Conservation (phyloP, 148 eudicot genomes). For the Nepenthes mirabilis region DNA sequence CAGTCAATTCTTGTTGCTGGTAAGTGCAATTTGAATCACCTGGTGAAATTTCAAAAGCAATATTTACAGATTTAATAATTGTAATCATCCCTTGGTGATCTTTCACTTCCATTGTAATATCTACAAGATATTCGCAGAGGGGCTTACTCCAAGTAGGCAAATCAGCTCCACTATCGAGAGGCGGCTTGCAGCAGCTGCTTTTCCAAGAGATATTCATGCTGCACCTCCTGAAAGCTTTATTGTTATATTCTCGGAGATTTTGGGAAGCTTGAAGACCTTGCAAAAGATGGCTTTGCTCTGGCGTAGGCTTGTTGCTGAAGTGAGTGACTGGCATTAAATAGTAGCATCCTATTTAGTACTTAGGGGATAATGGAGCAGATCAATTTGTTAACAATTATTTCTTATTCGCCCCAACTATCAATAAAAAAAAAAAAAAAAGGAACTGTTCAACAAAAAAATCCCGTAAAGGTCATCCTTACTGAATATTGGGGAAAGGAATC, state of each 20-base stretch:
- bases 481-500: too few relatives aligned
- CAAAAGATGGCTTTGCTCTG: conserved; percentile 75
- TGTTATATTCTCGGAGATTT: conserved; percentile 72
- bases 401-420: too few relatives aligned
- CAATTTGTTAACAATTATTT: too few relatives aligned
- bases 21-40: conserved; percentile 21
- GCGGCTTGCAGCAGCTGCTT: conserved; percentile 26
- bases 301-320: conserved; percentile 71
- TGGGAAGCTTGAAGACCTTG: conserved; percentile 72
- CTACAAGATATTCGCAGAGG: conserved; percentile 85
- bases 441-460: too few relatives aligned
- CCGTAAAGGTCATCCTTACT: too few relatives aligned
- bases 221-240: conserved; percentile 73
- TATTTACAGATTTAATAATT: not conserved
- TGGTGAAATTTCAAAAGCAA: conserved; percentile 1
- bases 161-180: conserved; percentile 33
- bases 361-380: too few relatives aligned
- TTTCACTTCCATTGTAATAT: conserved; percentile 60
- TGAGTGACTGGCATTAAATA: conserved; percentile 25
- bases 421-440: too few relatives aligned
- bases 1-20: conserved; percentile 61
- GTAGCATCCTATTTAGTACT: too few relatives aligned
- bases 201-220: conserved; percentile 83
- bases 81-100: conserved; percentile 29
- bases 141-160: conserved; percentile 56